These are phyloP conservation scores for Phytophthora ramorum DNA, from an alignment of 352 stramenopile genomes.

Conservation along the genomic window DNA sequence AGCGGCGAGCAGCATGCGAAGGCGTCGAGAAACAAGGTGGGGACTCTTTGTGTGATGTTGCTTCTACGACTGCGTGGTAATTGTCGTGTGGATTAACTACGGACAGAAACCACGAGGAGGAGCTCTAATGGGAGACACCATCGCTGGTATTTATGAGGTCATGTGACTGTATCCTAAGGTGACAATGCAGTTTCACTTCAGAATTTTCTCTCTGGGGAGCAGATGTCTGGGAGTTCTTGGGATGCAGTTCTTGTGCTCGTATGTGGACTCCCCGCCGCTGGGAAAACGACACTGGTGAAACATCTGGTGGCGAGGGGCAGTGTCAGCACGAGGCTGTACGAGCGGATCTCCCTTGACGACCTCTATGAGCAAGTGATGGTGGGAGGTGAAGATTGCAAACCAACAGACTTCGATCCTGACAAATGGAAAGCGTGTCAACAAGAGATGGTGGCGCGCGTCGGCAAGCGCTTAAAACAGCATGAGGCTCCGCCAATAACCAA, in stretches of 20 bases:
- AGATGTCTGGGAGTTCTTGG: slow-evolving; percentile 24
- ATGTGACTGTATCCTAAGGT: not conserved
- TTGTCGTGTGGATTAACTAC: slow-evolving; percentile 2
- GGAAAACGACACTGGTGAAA: slow-evolving; percentile 72
- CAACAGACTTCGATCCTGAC: slow-evolving; percentile 49
- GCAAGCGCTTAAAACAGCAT: slow-evolving; percentile 14
- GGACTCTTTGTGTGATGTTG: slow-evolving; percentile 5
- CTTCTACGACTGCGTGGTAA: slow-evolving; percentile 2
- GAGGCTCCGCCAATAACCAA: not conserved
- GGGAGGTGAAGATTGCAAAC: not conserved
- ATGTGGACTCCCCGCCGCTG: slow-evolving; percentile 70
- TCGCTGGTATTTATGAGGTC: slow-evolving; percentile 9
- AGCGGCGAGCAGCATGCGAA: slow-evolving; percentile 8
- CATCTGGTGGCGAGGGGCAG: slow-evolving; percentile 17
- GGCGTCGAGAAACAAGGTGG: slow-evolving; percentile 20
- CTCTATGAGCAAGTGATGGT: slow-evolving; percentile 39
- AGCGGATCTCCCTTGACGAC: slow-evolving; percentile 70
- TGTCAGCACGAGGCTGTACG: slow-evolving; percentile 17
- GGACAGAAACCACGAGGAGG: slow-evolving; percentile 19
- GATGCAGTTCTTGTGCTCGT: slow-evolving; percentile 53
- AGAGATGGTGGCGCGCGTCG: slow-evolving; percentile 48
- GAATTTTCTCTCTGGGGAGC: slow-evolving; percentile 1
- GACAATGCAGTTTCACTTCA: slow-evolving; percentile 17
- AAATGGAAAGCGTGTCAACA: slow-evolving; percentile 63
- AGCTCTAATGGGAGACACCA: not conserved